Evolutionary conservation across 306 rosid genomes (phyloP).

Genomic region (Aeschynomene evenia): DNA sequence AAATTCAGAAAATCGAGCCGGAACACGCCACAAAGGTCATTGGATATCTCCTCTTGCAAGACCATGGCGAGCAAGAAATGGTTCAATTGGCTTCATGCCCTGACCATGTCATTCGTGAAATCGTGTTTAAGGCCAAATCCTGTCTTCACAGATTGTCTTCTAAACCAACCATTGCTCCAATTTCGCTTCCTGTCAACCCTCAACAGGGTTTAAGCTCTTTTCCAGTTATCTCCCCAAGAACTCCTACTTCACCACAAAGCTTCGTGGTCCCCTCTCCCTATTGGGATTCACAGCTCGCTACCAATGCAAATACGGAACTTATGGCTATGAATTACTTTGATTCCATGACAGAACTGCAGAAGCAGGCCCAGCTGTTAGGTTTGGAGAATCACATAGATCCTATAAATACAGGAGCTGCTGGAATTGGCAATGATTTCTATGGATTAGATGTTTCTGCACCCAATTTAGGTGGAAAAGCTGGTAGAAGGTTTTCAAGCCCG

Average conservation of each 20-base stretch:
- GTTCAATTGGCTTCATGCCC: conserved; percentile 58
- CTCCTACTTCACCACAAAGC: conserved; percentile 33
- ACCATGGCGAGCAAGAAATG: conserved; percentile 53
- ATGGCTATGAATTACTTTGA: conserved; percentile 41
- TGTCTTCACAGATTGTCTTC: conserved; percentile 49
- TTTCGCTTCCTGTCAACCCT: conserved; percentile 33
- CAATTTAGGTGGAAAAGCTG: conserved; percentile 34
- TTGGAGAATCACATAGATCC: conserved; percentile 55
- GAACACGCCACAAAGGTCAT: conserved; percentile 57
- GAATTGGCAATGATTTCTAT: conserved; percentile 38
- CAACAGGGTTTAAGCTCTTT: conserved; percentile 36
- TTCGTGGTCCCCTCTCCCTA: conserved; percentile 33
- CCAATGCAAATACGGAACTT: conserved; percentile 34
- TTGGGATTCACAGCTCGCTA: conserved; percentile 48
- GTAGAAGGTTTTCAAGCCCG: conserved; percentile 37
- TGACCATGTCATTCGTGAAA: conserved; percentile 48
- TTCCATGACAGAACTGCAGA: conserved; percentile 48
- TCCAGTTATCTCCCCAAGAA: conserved; percentile 31
- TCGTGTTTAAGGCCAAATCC: conserved; percentile 44
- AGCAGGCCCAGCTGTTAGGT: conserved; percentile 38
- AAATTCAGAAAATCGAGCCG: conserved; percentile 61
- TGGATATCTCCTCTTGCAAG: conserved; percentile 68
- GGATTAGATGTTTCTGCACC: conserved; percentile 40
- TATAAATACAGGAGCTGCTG: conserved; percentile 30
- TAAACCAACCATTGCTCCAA: conserved; percentile 33